Conservation (phyloP, 768 basidiomycete genomes). For the Amanita polypyramis region DNA sequence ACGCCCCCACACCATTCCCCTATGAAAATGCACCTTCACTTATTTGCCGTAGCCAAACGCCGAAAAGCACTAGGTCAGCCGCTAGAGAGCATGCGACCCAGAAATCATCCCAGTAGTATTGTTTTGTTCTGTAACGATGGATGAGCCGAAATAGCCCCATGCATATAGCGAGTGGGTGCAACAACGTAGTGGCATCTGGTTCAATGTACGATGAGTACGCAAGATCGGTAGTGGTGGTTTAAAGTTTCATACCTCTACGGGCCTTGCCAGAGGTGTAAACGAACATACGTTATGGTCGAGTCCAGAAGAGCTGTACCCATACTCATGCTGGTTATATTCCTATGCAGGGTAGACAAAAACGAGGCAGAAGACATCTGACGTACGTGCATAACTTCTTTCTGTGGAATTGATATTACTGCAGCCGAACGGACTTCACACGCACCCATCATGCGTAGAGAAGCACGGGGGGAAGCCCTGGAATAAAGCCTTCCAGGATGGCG, state of each 20-base stretch:
- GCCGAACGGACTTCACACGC: too few species aligned
- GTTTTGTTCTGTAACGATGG: conserved; percentile 9
- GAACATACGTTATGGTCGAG: too few species aligned
- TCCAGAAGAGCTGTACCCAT: too few species aligned
- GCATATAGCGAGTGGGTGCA: conserved; percentile 12
- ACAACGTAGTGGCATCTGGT: conserved; percentile 5
- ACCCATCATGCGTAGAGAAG: too few species aligned
- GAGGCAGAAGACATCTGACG: background rate
- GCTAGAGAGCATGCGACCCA: conserved; percentile 11
- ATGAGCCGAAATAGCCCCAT: conserved; percentile 13
- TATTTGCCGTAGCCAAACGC: conserved; percentile 10
- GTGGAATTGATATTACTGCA: too few species aligned
- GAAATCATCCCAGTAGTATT: conserved; percentile 18
- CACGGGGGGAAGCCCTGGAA: too few species aligned
- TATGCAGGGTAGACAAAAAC: conserved; percentile 15
- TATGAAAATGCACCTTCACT: conserved; percentile 3
- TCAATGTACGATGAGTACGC: background rate
- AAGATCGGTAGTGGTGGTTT: background rate
- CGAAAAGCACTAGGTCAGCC: conserved; percentile 8
- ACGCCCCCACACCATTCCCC: background rate
- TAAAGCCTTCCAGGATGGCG: too few species aligned
- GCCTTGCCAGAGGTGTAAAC: background rate
- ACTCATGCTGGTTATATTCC: conserved; percentile 21
- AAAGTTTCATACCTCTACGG: background rate
- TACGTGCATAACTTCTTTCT: background rate